Conservation (phyloP, 352 stramenopile species). For the Globisporangium carolinianum region DNA sequence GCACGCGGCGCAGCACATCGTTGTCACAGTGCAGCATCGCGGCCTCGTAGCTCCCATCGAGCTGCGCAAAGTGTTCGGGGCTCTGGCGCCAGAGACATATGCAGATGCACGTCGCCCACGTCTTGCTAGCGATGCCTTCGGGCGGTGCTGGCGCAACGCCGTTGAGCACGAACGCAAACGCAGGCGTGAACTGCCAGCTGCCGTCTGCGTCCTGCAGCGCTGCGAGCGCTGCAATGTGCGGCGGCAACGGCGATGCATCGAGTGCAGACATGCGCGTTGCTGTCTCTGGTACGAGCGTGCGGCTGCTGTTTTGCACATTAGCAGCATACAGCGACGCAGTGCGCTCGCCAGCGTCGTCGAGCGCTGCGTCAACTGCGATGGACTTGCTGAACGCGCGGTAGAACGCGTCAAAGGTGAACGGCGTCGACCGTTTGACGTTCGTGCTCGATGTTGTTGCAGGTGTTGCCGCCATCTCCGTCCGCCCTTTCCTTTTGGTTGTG, state of each 20-base stretch:
- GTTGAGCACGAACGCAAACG: slow-evolving; percentile 50
- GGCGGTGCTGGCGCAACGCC: slow-evolving; percentile 29
- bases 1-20: slow-evolving; percentile 36
- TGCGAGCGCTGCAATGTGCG: slow-evolving; percentile 31
- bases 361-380: slow-evolving; percentile 31
- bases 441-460: neutral
- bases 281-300: no score
- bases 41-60: slow-evolving; percentile 46
- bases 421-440: neutral
- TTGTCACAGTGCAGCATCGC: slow-evolving; percentile 62
- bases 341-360: slow-evolving; percentile 31
- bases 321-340: slow-evolving; percentile 14
- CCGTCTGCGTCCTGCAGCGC: slow-evolving; percentile 51
- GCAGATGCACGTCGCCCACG: slow-evolving; percentile 56
- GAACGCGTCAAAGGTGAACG: slow-evolving; percentile 58
- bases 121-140: slow-evolving; percentile 38
- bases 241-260: slow-evolving; percentile 22
- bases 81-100: slow-evolving; percentile 48
- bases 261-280: slow-evolving; percentile 7
- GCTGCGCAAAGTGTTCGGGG: slow-evolving; percentile 50
- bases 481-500: neutral
- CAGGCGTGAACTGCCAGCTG: slow-evolving; percentile 53
- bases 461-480: neutral
- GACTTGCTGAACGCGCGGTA: slow-evolving; percentile 60
- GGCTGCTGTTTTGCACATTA: neutral